Evolutionary conservation across 208 protist species (phyloP), one percentile per base, ranked within the genome.

Genomic region (Endotrypanum monterogeii): DNA sequence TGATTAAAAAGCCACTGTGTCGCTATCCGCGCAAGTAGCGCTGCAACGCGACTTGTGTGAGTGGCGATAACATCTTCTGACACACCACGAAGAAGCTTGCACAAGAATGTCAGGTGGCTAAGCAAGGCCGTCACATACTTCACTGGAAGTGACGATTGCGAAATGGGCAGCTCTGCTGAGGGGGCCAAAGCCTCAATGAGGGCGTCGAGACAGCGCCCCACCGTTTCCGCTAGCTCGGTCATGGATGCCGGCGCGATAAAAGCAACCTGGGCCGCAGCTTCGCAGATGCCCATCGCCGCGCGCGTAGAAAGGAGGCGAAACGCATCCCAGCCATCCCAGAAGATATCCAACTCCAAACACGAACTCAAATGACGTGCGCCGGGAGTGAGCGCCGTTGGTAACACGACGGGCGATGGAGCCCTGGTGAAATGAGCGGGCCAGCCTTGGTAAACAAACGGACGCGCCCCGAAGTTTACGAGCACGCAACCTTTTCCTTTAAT

Each of bases 391-490:
- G 51, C 70, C 6, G 48, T 35, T 37, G 39, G 67, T 16, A 50
- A 28, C 41, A 71, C 61, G 48, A 72, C 67, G n/a, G 52, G 70
- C 46, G 54, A 67, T n/a, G 60, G 11, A 30, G 44, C 72, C 32
- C 39, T 23, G 6, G 35, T 12, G 25, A 37, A 48, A 20, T 25
- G 20, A 32, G 46, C 9, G 11, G 75, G 23, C 74, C 58, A 77
- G n/a, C 20, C 61, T 28, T 77, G 50, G 46, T 78, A 87, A 68
- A 88, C 61, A 77, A 98, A 97, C 9, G 79, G 73, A 1, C 88
- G 78, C 5, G 79, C 61, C 51, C 94, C 94, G 76, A 98, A 96
- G 82, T 98, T 98, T 28, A 95, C 85, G 46, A 83, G 83, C 18
- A 95, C 74, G 44, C 87, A 79, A 20, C 83, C 90, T n/a, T 78